Evolutionary conservation across 164 flowering plant genomes (phyloP).

Genomic region (Stephania japonica): DNA sequence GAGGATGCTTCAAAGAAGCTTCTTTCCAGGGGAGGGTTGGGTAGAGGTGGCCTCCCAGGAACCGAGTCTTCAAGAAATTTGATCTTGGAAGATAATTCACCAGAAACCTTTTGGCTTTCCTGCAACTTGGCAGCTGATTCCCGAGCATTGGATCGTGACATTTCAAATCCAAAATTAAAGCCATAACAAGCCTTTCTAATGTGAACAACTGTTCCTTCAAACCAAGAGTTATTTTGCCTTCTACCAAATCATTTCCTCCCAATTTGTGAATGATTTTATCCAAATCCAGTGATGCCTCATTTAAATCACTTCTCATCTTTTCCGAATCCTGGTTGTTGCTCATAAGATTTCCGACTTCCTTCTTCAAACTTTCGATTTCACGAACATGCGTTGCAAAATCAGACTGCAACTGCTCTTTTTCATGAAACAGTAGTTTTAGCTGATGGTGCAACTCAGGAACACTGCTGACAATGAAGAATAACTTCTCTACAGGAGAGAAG

Average conservation of each 20-base stretch:
- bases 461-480: conserved; percentile 45
- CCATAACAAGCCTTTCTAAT: conserved; percentile 45
- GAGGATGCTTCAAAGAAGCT: conserved; percentile 57
- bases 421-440: conserved; percentile 32
- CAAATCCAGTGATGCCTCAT: conserved; percentile 37
- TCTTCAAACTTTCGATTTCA: conserved; percentile 54
- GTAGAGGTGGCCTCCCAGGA: conserved; percentile 29
- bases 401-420: conserved; percentile 52
- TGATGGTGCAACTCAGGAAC: conserved; percentile 37
- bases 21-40: conserved; percentile 56
- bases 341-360: conserved; percentile 32
- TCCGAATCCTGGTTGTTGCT: conserved; percentile 29
- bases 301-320: conserved; percentile 33
- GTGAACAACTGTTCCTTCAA: conserved; percentile 31
- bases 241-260: conserved; percentile 43
- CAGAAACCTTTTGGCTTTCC: conserved; percentile 52
- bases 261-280: conserved; percentile 48
- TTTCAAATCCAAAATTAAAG: conserved; percentile 45
- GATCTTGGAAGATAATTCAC: conserved; percentile 63
- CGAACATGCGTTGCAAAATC: conserved; percentile 29
- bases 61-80: conserved; percentile 57
- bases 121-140: conserved; percentile 48
- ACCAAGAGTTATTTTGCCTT: conserved; percentile 31
- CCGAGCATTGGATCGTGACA: conserved; percentile 45
- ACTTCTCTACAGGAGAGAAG: conserved; percentile 44